Base-by-base conservation (phyloP, 2,329 filamentous ascomycete genomes). In the Aotearoamyces nothofagi region DNA sequence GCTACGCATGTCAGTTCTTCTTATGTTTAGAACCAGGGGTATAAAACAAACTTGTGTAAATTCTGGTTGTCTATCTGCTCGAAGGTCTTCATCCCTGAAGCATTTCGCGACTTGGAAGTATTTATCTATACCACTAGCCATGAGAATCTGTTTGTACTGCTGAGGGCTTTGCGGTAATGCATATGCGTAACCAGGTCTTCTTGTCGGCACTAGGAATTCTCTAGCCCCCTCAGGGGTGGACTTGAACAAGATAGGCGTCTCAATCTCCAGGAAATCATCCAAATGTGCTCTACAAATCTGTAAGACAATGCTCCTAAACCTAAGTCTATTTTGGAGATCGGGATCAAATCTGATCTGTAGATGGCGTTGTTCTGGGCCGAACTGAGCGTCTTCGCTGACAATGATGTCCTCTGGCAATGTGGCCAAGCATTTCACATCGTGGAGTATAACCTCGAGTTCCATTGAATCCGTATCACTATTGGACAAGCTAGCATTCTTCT, bases 131-230 rank as follows among this genome's bases (percentile, higher is more conserved):
- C 87, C 87, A 35, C 80, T 79, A 0, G 84, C 81, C 84, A 98
- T 96, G 23, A 98, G 66, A 2, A 94, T 81, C 56, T 98, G 90
- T 56, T 98, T 98, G 50, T 96, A 98, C 52, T 98, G 90, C 51
- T 98, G 90, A 1, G 90, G 90, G 39, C 87, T 96, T 51, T 98
- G 92, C 0, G 86, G 86, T 12, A 98, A 60, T 6, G 90, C 90
- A 52, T 96, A 98, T 3, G 82, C 84, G 35, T 74, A 58, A 0
- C 82, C 83, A 2, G 63, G 64, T 19, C 65, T 68, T 15, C 90
- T 65, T 1, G 86, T 92, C 0, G 90, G 90, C 4, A 98, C 87
- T 5, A 98, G 53, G 37, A 98, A 98, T 50, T 98, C 90, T 27
- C 87, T 67, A 1, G 90, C 92, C 1, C 90, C 90, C 56, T 98